A percentile compares a stretch with the other conserved stretches of the same genome.
phyloP scores from a whole-genome alignment of 1,284 basidiomycete species.

The Ustilago shanxiensis region DNA sequence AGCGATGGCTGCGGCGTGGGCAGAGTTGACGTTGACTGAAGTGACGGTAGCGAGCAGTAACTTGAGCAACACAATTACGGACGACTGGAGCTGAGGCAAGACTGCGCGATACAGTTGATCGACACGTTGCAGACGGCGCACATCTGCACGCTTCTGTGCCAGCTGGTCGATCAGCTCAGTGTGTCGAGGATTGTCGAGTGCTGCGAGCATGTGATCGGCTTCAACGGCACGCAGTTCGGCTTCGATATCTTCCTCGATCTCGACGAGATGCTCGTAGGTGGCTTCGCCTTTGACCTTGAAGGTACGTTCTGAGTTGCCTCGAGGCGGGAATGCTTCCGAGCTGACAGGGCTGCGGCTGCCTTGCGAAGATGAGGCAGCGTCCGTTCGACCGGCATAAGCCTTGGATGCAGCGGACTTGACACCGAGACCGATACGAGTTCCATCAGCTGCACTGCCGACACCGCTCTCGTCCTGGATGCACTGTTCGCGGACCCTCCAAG shows the following conservation, averaged over 20 bases:
- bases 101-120: constrained; percentile 63
- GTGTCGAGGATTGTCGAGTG: constrained; percentile 60
- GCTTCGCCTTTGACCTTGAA: constrained; percentile 61
- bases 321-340: constrained; percentile 45
- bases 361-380: constrained; percentile 51
- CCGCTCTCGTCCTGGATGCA: constrained; percentile 94
- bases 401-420: constrained; percentile 31
- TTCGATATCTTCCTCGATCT: constrained; percentile 58
- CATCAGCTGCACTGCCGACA: constrained; percentile 77
- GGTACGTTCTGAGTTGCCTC: constrained; percentile 31
- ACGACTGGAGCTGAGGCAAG: constrained; percentile 63
- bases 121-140: constrained; percentile 60
- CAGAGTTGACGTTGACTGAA: constrained; percentile 64
- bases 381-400: constrained; percentile 37
- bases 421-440: constrained; percentile 53
- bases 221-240: constrained; percentile 54
- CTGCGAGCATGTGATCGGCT: constrained; percentile 61
- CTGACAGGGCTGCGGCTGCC: constrained; percentile 60
- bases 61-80: constrained; percentile 69
- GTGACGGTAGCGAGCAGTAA: constrained; percentile 67
- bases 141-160: constrained; percentile 61
- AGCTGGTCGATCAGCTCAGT: constrained; percentile 43
- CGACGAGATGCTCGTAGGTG: constrained; percentile 60
- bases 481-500: constrained; percentile 94
- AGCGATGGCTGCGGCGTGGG: constrained; percentile 64